Evolutionary conservation across 805 yeast species (phyloP).

Genomic region (Schizosaccharomyces octosporus): DNA sequence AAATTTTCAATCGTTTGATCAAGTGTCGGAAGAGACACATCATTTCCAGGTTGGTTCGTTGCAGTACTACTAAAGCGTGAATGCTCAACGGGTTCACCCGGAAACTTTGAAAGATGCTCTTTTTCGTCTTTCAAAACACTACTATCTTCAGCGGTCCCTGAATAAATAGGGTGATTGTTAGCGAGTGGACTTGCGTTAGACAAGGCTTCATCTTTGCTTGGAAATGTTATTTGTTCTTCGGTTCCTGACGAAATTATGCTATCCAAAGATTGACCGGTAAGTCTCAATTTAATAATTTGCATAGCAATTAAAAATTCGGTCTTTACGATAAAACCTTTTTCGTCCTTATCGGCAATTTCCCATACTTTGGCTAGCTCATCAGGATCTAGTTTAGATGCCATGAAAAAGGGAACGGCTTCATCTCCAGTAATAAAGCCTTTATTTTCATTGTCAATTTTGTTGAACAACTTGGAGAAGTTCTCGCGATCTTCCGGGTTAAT

Average conservation of each 20-base stretch:
- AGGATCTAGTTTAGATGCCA: conserved; percentile 67
- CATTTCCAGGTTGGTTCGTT: too few relatives aligned
- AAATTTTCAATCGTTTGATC: too few relatives aligned
- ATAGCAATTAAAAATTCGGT: conserved; percentile 81
- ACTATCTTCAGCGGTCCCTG: too few relatives aligned
- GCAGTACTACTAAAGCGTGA: too few relatives aligned
- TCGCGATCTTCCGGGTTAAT: background rate
- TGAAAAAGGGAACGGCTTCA: conserved; percentile 69
- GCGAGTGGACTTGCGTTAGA: too few relatives aligned
- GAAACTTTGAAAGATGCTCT: too few relatives aligned
- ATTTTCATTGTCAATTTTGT: conserved; percentile 7
- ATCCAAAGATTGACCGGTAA: conserved; percentile 46
- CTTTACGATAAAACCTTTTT: conserved; percentile 55
- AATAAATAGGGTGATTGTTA: too few relatives aligned
- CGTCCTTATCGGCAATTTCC: conserved; percentile 82
- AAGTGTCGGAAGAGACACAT: too few relatives aligned
- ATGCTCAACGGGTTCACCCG: too few relatives aligned
- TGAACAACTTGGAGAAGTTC: background rate
- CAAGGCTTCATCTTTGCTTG: too few relatives aligned
- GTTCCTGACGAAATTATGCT: background rate
- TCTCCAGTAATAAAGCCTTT: conserved; percentile 44
- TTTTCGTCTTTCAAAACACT: too few relatives aligned
- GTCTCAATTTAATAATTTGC: conserved; percentile 66
- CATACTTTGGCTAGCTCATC: conserved; percentile 69
- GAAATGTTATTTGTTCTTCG: too few relatives aligned